Evolutionary conservation across 192 early-diverging fungal genomes (phyloP), one percentile per base, ranked within the genome.

Genomic region (Gorgonomyces haynaldii): DNA sequence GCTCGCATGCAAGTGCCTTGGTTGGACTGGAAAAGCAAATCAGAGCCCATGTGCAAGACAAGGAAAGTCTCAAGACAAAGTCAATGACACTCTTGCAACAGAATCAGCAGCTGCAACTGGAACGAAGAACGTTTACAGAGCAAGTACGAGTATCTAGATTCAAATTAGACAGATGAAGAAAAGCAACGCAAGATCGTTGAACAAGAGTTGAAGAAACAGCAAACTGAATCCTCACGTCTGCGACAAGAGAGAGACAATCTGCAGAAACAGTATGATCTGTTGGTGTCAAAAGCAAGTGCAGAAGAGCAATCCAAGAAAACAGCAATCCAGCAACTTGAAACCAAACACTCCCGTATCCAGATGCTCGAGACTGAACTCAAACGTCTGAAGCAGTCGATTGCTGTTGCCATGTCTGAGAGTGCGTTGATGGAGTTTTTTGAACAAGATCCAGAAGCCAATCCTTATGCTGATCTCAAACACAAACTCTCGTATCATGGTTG

Each of bases 371-470:
- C 53, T 20, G 68, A 70, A 25, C 35, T 69, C 3, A 54, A 53
- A 6, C 39, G 69, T 15, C 42, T 76, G 35, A 72, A 70, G 35
- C 24, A 60, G 57, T 31, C 40, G 16, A 54, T 66, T 19, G 62
- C 67, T 7, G 50, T 45, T 7, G 54, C 64, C 12, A 43, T 45
- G 9, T 54, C 50, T 6, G 72, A 70, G 22, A 34, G 20, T 20
- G 60, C 57, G 23, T 45, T 68, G 26, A 26, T 66, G 1, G 52
- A 54, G 12, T 70, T 65, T 54, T 75, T 75, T 37, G 55, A 50
- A 22, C 43, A 62, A 35, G 37, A 45, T 37, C 40, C 55, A 13
- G 60, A 62, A 0, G 37, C 26, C 8, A 62, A 58, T 49, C 54
- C 67, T 3, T 57, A 64, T 22, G 45, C 24, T n/a, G 54, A 59